Evolutionary conservation across 1,284 basidiomycete genomes (phyloP).

Genomic region (Caloboletus firmus): DNA sequence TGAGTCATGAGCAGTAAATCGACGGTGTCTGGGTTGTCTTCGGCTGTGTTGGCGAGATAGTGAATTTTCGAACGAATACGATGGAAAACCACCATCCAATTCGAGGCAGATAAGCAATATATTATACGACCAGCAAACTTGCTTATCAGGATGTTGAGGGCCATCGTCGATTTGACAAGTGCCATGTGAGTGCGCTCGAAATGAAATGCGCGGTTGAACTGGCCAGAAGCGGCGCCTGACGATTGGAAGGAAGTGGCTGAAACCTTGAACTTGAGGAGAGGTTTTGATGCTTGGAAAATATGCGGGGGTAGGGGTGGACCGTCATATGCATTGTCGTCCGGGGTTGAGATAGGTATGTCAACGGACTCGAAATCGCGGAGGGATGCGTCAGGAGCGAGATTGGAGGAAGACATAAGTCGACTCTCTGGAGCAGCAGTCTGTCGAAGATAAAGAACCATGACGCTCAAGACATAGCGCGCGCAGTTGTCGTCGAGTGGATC

Average conservation of each 20-base stretch:
- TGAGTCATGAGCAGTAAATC: conserved; percentile 78
- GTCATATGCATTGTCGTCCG: conserved; percentile 21
- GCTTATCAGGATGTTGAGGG: conserved; percentile 61
- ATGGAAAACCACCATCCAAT: conserved; percentile 81
- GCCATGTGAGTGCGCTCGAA: conserved; percentile 72
- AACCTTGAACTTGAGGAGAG: conserved; percentile 31
- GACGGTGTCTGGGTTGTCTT: conserved; percentile 61
- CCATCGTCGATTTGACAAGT: conserved; percentile 54
- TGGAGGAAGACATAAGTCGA: conserved; percentile 62
- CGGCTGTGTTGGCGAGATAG: conserved; percentile 53
- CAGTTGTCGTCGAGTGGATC: conserved; percentile 81
- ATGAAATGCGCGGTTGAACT: conserved; percentile 40
- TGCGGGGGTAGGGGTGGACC: conserved; percentile 34
- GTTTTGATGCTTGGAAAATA: conserved; percentile 33
- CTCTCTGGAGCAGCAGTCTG: conserved; percentile 63
- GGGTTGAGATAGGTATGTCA: conserved; percentile 41
- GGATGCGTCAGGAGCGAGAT: conserved; percentile 61
- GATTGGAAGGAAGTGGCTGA: conserved; percentile 39
- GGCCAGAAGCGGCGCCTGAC: conserved; percentile 23
- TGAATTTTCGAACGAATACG: conserved; percentile 75
- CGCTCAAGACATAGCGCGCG: conserved; percentile 82
- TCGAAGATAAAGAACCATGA: conserved; percentile 80
- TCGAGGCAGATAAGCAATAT: conserved; percentile 86
- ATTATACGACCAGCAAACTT: conserved; percentile 78
- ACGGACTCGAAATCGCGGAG: conserved; percentile 70